Conservation (phyloP, 2,329 filamentous ascomycete species). For the Venturia oleaginea region DNA sequence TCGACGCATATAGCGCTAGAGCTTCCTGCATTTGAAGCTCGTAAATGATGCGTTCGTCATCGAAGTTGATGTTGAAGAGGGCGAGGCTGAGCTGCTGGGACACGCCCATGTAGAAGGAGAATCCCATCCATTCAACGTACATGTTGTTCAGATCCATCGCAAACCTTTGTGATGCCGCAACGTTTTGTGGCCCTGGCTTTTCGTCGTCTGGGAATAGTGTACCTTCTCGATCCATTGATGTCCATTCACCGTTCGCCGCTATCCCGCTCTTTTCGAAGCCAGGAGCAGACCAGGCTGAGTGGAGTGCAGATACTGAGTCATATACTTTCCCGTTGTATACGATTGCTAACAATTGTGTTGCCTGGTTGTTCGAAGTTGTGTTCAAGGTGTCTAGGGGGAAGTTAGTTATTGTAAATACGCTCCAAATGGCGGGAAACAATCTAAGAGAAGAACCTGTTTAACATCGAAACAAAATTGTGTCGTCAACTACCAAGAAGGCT, state of each 20-base stretch:
- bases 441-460: neutral
- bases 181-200: slow-evolving; percentile 30
- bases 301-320: slow-evolving; percentile 25
- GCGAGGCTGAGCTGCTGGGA: slow-evolving; percentile 37
- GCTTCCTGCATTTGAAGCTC: slow-evolving; percentile 46
- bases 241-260: slow-evolving; percentile 26
- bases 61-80: slow-evolving; percentile 43
- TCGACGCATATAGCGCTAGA: slow-evolving; percentile 43
- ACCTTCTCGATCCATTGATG: slow-evolving; percentile 26
- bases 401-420: slow-evolving; percentile 36
- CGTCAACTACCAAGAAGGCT: no score
- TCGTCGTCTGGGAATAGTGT: slow-evolving; percentile 39
- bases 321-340: slow-evolving; percentile 36
- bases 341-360: slow-evolving; percentile 19
- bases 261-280: slow-evolving; percentile 21
- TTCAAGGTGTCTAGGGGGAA: slow-evolving; percentile 34
- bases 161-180: slow-evolving; percentile 28
- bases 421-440: slow-evolving; percentile 16
- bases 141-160: slow-evolving; percentile 35
- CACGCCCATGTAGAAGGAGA: slow-evolving; percentile 42
- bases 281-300: slow-evolving; percentile 27
- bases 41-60: slow-evolving; percentile 43
- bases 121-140: slow-evolving; percentile 46
- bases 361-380: neutral
- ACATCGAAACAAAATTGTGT: no score